Conservation (phyloP, 2,329 filamentous ascomycete species). For the Phoma herbarum region DNA sequence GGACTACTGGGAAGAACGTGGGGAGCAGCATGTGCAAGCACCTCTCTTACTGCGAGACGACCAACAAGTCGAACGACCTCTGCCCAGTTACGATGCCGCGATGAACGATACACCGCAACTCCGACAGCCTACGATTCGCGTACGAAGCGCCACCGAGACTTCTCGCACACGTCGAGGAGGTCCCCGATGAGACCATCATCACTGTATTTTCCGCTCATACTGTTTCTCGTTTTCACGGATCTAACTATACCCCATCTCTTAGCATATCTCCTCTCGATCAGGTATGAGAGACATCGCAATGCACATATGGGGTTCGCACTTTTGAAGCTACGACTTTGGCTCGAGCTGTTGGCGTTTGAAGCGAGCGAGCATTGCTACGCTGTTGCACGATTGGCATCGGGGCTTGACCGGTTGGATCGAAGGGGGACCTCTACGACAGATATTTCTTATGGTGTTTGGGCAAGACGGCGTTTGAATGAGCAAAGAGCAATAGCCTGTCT, state of each 20-base stretch:
- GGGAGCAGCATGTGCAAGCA: constrained; percentile 60
- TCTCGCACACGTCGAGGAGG: constrained; percentile 28
- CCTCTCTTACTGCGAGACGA: constrained; percentile 48
- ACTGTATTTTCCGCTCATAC: constrained; percentile 23
- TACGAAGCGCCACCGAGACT: constrained; percentile 39
- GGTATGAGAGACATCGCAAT: constrained; percentile 18
- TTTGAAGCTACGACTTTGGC: constrained; percentile 24
- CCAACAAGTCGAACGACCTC: constrained; percentile 64
- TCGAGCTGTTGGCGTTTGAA: constrained; percentile 28
- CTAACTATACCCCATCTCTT: constrained; percentile 40
- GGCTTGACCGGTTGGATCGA: constrained; percentile 2
- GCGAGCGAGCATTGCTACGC: constrained; percentile 28
- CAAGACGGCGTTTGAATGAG: constrained; percentile 9
- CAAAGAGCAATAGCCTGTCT: constrained; percentile 12
- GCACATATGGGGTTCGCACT: constrained; percentile 21
- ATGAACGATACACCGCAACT: constrained; percentile 69
- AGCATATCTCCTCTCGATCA: constrained; percentile 28
- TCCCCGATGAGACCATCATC: constrained; percentile 21
- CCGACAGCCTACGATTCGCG: constrained; percentile 34
- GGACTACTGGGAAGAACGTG: constrained; percentile 54
- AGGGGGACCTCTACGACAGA: neutral
- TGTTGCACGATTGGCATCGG: constrained; percentile 14
- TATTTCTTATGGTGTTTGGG: constrained; percentile 17
- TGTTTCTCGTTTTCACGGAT: constrained; percentile 27
- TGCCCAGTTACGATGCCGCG: constrained; percentile 84